Evolutionary conservation across 2,329 filamentous ascomycete genomes (phyloP), one percentile per base, ranked within the genome.

Genomic region (Hypoxylon sp.): DNA sequence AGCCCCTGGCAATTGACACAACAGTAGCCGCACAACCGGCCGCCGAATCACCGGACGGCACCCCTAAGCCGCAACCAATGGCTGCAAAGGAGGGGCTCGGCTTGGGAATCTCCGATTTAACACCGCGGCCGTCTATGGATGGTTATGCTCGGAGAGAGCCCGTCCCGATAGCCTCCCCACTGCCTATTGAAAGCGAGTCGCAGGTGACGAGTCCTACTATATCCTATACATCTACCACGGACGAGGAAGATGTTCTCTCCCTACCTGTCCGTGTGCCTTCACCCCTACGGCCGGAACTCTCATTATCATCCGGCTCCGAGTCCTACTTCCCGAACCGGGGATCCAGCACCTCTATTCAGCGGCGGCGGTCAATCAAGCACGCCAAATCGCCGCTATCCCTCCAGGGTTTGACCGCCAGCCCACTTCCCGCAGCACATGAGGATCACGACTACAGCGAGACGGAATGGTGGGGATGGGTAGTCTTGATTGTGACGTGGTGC

Each of bases 401-500:
- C 13, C 84, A 82, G 10, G 85, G 86, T 1, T 77, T 88, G 3
- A 80, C 87, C 1, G 81, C 83, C 2, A 84, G 83, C 48, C 81
- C 86, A 15, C 75, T 86, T 6, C 80, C 83, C 8, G 75, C 80
- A 13, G 78, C 81, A 74, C 90, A 84, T 65, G 79, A 81, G 10
- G 89, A 91, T 66, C 96, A 93, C 91, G 93, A 97, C 80, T 98
- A 98, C 77, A 89, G 91, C 46, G 94, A 98, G 82, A 99, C 96
- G 0, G 94, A 96, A 75, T 97, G 93, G 90, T 99, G 96, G 95
- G 96, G 96, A 0, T 99, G 95, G 93, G 91, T 97, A 6, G 91
- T 99, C 52, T 84, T 99, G 32, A 83, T 92, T 44, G 91, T 93
- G 51, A 99, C 97, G 0, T 99, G 97, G 96, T 83, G 97, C 48